Conservation (phyloP, 441 rosid species). For the Raphanus hybrid region DNA sequence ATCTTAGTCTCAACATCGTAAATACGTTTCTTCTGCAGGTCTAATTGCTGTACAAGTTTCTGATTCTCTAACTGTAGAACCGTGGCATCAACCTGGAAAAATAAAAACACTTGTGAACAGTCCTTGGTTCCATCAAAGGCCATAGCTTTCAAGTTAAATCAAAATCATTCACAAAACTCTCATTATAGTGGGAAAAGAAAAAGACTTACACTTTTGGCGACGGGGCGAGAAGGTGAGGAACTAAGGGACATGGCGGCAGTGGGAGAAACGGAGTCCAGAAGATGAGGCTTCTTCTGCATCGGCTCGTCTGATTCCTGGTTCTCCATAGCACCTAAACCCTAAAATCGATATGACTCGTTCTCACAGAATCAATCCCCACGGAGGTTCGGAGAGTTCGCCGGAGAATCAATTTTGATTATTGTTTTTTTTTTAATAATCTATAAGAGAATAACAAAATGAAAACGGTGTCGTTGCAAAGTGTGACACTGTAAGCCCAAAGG, state of each 20-base stretch:
- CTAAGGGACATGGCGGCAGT: constrained; percentile 56
- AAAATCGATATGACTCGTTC: constrained; percentile 14
- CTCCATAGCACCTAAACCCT: constrained; percentile 53
- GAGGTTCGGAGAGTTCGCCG: constrained; percentile 22
- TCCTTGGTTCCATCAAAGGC: constrained; percentile 4
- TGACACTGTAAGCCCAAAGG: too few species aligned
- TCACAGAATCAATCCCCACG: not conserved
- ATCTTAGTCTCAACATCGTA: constrained; percentile 71
- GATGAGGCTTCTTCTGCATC: constrained; percentile 76
- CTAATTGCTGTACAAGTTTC: constrained; percentile 81
- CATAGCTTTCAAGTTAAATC: not conserved
- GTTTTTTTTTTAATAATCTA: not conserved
- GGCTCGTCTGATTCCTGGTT: constrained; percentile 68
- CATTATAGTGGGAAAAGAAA: not conserved
- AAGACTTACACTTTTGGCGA: constrained; percentile 52
- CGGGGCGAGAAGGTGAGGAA: constrained; percentile 58
- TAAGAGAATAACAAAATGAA: not conserved
- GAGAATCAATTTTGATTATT: constrained; percentile 12
- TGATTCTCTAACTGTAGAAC: constrained; percentile 88
- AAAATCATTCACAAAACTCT: not conserved
- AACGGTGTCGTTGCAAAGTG: not conserved
- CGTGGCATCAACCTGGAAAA: constrained; percentile 70
- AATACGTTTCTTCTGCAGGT: constrained; percentile 71
- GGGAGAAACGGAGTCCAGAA: constrained; percentile 55
- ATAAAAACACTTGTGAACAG: not conserved